These are phyloP conservation scores for Pseudohyphozyma bogoriensis DNA, from an alignment of 768 basidiomycete species.

Conservation along the genomic window DNA sequence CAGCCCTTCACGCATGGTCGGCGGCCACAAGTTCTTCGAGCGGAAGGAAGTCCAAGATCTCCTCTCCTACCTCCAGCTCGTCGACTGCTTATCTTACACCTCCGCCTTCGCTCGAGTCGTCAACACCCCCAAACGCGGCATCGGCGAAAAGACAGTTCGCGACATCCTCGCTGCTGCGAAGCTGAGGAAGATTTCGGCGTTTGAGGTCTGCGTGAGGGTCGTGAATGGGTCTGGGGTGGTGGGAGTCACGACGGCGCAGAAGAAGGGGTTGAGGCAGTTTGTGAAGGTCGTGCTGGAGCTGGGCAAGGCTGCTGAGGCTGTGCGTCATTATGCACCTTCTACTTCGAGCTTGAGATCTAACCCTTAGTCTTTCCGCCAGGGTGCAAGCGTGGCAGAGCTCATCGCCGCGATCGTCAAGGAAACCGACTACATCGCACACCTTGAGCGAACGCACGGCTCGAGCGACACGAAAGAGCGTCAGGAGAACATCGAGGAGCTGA, in stretches of 20 bases:
- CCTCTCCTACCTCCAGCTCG: slow-evolving; percentile 68
- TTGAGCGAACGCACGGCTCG: slow-evolving; percentile 54
- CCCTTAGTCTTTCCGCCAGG: slow-evolving; percentile 40
- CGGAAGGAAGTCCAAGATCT: slow-evolving; percentile 73
- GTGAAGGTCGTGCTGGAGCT: slow-evolving; percentile 50
- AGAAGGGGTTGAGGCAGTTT: slow-evolving; percentile 54
- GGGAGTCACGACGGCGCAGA: slow-evolving; percentile 58
- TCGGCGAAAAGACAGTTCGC: slow-evolving; percentile 48
- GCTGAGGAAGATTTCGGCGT: slow-evolving; percentile 46
- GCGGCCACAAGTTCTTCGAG: slow-evolving; percentile 75
- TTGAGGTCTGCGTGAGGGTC: slow-evolving; percentile 35
- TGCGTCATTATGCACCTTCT: slow-evolving; percentile 33
- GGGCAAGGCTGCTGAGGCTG: slow-evolving; percentile 49
- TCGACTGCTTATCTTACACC: slow-evolving; percentile 54
- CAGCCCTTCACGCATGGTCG: no score
- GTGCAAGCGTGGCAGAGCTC: slow-evolving; percentile 53
- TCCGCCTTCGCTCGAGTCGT: slow-evolving; percentile 64
- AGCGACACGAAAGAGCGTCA: slow-evolving; percentile 66
- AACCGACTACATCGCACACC: slow-evolving; percentile 54
- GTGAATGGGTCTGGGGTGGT: slow-evolving; percentile 41
- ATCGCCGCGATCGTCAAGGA: slow-evolving; percentile 49
- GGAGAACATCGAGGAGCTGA: slow-evolving; percentile 80
- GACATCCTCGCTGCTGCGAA: slow-evolving; percentile 52
- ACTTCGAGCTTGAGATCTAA: neutral
- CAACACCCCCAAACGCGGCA: slow-evolving; percentile 59